Evolutionary conservation across 1,139 yeast genomes (phyloP), one percentile per base, ranked within the genome.

Genomic region (Candida neerlandica): DNA sequence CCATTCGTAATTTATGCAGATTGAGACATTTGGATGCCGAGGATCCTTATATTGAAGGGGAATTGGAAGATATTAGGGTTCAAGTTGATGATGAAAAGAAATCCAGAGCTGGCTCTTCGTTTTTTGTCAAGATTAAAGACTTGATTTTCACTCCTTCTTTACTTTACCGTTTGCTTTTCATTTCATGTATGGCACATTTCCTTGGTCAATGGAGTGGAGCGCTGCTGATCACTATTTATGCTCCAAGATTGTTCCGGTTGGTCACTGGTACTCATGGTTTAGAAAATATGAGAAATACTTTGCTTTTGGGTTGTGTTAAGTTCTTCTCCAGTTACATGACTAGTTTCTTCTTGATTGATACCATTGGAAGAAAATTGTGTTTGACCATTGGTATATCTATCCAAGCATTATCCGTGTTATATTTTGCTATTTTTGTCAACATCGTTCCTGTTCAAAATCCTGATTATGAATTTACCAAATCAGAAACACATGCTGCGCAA

Each of bases 151-250:
- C 62, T 45, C 68, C 56, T 51, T 71, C 71, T 30, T 65, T 67
- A 52, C 64, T 70, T 51, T 71, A 74, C 60, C 66, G 78, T 57
- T 72, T 81, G 58, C 61, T 77, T 37, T 61, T 58, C 21, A 63
- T 76, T 33, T 67, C 79, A 7, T 59, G 72, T 30, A 54, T 67
- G 40, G 66, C 80, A 12, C 81, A 80, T 53, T 52, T 82, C 41
- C 66, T 81, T 47, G 79, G 82, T 37, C 85, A 81, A 62, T 78
- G 84, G 77, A 69, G 81, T 33, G 86, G 86, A 43, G 81, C 84
- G 29, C 80, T 79, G 52, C 80, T 84, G 2, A 67, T 80, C 44
- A 80, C 82, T 12, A 77, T 80, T 47, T 80, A 80, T 55, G 78
- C 85, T 23, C 75, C 81, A 23, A 74, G 77, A 43, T 67, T 81